Base-by-base conservation (phyloP, 163 green algal species). In the Smithsoniella earleae region DNA sequence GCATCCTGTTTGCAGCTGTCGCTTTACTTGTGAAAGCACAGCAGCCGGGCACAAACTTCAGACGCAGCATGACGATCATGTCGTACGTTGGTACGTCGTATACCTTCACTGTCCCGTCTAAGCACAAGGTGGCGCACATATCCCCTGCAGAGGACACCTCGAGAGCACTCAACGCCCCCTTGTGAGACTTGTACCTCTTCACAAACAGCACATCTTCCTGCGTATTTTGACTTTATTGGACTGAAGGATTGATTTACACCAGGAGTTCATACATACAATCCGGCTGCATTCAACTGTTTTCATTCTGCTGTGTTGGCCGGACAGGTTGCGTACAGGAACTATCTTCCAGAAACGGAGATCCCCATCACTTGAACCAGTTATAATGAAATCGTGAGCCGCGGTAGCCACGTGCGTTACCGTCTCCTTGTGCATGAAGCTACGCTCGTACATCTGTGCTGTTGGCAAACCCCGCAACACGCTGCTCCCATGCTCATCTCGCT, bases 271-370 rank as follows among this genome's bases (percentile, higher is more conserved):
- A n/a, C n/a, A n/a, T n/a, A n/a, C n/a, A n/a, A n/a, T n/a, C n/a
- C n/a, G n/a, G n/a, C n/a, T n/a, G n/a, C n/a, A n/a, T n/a, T n/a
- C n/a, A n/a, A n/a, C n/a, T n/a, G n/a, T n/a, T n/a, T n/a, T n/a
- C n/a, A n/a, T n/a, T n/a, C n/a, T n/a, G n/a, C n/a, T n/a, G n/a
- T n/a, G n/a, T n/a, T n/a, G n/a, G n/a, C n/a, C n/a, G n/a, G n/a
- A n/a, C n/a, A n/a, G n/a, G n/a, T n/a, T n/a, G n/a, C 58, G 5
- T 13, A 69, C 58, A 22, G 58, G 25, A 10, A 69, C 5, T 8
- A 69, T 97, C 81, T 97, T 97, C 94, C 94, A 99, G 73, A 99
- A 98, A 83, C 98, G 97, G 18, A 99, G 46, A 78, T 92, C 86
- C 3, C 94, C 94, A 77, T 99, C 94, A 2, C 82, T 58, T 37